Base-by-base conservation (phyloP, 306 rosid genomes). In the Dicorynia guianensis region DNA sequence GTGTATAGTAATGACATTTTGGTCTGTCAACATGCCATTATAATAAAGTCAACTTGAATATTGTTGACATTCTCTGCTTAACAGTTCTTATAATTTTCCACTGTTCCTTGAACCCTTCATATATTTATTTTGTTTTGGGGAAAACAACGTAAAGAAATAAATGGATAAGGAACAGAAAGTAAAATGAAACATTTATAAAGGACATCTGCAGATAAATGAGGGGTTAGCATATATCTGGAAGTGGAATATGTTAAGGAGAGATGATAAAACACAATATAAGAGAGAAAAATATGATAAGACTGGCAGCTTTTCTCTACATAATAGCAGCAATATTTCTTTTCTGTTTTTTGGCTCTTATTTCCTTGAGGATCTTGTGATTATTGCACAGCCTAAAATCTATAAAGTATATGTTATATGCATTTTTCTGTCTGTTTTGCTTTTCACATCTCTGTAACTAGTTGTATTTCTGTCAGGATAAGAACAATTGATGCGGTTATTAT, bases 401-500 rank as follows among this genome's bases (percentile, higher is more conserved):
- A 35, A 14, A 38, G 59, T 57, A 52, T 19, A 78, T 47, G 38
- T 75, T 55, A 56, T 36, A 74, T 39, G 40, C 73, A 70, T 81
- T 25, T 25, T 65, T 87, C 48, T 70, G 48, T 76, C 75, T 72
- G 14, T 54, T 66, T 62, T 71, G 71, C 50, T 63, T 49, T 69
- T 63, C 55, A 42, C 53, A 65, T 87, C 71, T 52, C 76, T 36
- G 11, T 86, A 80, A 92, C 84, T 75, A 66, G 85, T 80, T 82
- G 79, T 83, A 54, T 87, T 89, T 92, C 83, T 89, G 85, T 75
- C 97, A 95, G 98, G 98, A 84, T 95, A 90, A 92, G 98, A 89
- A 82, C 88, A 82, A 38, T 95, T 80, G 97, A 95, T 77, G 98
- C 97, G 12, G 98, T 92, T 81, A 59, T 25, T 25, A 25, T 90